These are phyloP conservation scores for Camelina hispida DNA, from an alignment of 345 rosid species.

Conservation along the genomic window DNA sequence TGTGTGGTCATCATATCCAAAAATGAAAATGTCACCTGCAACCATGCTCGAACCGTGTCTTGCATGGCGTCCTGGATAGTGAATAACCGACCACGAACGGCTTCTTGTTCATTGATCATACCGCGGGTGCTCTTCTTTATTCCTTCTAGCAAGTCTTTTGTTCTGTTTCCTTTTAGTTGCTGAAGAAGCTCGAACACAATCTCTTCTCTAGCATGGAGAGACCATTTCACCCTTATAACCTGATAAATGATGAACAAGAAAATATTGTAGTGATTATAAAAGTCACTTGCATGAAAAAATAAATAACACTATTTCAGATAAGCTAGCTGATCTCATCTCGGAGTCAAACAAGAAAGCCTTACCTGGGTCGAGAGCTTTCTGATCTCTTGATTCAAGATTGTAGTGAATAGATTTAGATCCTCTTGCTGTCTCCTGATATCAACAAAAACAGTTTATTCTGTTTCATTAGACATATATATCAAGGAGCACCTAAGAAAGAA, in stretches of 20 bases:
- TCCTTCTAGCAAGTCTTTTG: slow-evolving; percentile 51
- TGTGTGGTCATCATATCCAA: background rate
- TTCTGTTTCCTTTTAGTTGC: slow-evolving; percentile 55
- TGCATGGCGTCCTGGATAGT: slow-evolving; percentile 75
- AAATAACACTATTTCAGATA: slow-evolving; percentile 2
- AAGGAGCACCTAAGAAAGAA: background rate
- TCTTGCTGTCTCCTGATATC: slow-evolving; percentile 60
- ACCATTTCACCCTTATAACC: slow-evolving; percentile 79
- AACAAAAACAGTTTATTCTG: background rate
- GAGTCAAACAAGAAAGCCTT: slow-evolving; percentile 17
- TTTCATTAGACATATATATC: slow-evolving; percentile 12
- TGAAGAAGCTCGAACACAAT: slow-evolving; percentile 71
- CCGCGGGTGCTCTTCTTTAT: slow-evolving; percentile 56
- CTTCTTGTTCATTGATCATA: slow-evolving; percentile 70
- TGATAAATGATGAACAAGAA: slow-evolving; percentile 22
- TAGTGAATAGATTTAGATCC: slow-evolving; percentile 56
- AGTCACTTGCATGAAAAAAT: background rate
- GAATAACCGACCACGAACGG: slow-evolving; percentile 63
- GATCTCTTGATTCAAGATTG: slow-evolving; percentile 72
- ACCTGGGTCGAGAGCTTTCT: slow-evolving; percentile 67
- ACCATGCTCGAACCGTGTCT: slow-evolving; percentile 69
- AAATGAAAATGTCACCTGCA: slow-evolving; percentile 52
- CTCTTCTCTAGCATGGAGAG: slow-evolving; percentile 72
- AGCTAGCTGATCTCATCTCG: slow-evolving; percentile 5
- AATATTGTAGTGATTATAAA: background rate